Conservation (phyloP, 176 grass and related monocot genomes). For the Calamus simplicifolius region DNA sequence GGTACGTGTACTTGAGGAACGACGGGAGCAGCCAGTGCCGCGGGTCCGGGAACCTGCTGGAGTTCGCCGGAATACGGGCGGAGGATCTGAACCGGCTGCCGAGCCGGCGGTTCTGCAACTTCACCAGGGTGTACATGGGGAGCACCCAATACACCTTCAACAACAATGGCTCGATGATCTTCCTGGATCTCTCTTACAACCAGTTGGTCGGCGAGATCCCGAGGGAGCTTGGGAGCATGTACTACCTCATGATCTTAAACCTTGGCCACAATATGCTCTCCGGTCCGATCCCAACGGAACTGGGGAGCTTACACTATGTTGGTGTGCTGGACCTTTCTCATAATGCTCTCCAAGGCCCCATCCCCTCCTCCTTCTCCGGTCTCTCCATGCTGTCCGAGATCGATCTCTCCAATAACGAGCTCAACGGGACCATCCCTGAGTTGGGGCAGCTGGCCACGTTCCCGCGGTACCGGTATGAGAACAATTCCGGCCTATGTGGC, state of each 20-base stretch:
- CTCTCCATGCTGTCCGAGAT: constrained; percentile 68
- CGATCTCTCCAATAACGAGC: constrained; percentile 72
- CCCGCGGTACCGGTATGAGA: constrained; percentile 49
- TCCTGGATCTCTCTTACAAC: constrained; percentile 88
- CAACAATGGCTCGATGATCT: constrained; percentile 96
- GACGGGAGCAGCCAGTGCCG: constrained; percentile 77
- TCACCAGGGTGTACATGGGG: constrained; percentile 80
- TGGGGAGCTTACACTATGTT: constrained; percentile 43
- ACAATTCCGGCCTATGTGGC: constrained; percentile 78
- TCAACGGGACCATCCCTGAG: constrained; percentile 81
- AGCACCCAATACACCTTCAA: constrained; percentile 76
- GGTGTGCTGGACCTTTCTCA: constrained; percentile 83
- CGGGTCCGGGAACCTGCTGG: constrained; percentile 72
- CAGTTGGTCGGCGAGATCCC: constrained; percentile 63
- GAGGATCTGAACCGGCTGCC: constrained; percentile 73
- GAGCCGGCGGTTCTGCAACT: constrained; percentile 70
- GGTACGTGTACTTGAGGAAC: constrained; percentile 79
- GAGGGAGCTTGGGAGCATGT: constrained; percentile 70
- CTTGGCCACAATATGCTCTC: constrained; percentile 77
- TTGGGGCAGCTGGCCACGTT: constrained; percentile 84
- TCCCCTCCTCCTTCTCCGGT: constrained; percentile 60
- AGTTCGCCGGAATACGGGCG: constrained; percentile 70
- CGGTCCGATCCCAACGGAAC: constrained; percentile 46
- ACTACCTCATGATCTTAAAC: constrained; percentile 92
- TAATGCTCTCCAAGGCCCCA: constrained; percentile 67